A percentile compares a stretch with the other conserved stretches of the same genome.
Evolutionary conservation across 257 asterid genomes (phyloP).

Genomic region (Rhazya stricta): DNA sequence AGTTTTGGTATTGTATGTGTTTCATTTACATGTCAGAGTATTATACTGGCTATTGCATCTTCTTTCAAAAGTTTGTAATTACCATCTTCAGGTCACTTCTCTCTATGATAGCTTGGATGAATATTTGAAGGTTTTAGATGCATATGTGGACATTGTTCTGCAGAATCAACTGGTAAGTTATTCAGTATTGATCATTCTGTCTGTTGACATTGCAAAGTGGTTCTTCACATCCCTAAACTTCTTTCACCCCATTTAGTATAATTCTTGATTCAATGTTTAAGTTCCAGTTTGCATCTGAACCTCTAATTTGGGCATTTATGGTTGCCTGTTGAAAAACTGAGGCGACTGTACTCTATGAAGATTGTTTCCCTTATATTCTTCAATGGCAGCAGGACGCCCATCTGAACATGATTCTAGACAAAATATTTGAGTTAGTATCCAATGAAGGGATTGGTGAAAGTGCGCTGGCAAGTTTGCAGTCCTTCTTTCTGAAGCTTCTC

Average conservation of each 20-base stretch:
- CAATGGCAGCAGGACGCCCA: slow-evolving; percentile 43
- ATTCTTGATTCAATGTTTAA: neutral
- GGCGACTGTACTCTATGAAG: slow-evolving; percentile 8
- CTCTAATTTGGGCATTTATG: slow-evolving; percentile 18
- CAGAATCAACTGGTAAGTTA: slow-evolving; percentile 66
- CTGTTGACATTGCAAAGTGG: neutral
- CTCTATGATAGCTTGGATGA: slow-evolving; percentile 41
- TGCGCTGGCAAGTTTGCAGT: slow-evolving; percentile 57
- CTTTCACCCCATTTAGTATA: neutral
- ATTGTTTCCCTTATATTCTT: slow-evolving; percentile 11
- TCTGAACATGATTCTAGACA: slow-evolving; percentile 50
- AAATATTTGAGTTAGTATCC: slow-evolving; percentile 47
- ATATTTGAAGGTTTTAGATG: slow-evolving; percentile 58
- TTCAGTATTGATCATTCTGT: neutral
- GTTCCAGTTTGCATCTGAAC: slow-evolving; percentile 12
- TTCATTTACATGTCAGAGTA: neutral
- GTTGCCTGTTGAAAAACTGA: slow-evolving; percentile 5
- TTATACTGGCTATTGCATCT: neutral
- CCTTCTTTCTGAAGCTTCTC: slow-evolving; percentile 59
- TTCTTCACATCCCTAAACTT: neutral
- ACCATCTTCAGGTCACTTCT: slow-evolving; percentile 59
- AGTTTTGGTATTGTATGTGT: neutral
- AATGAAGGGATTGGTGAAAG: slow-evolving; percentile 47
- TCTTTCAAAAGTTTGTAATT: neutral
- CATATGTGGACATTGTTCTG: slow-evolving; percentile 65